phyloP scores from a whole-genome alignment of 129 eudicot species.

The Tagetes erecta region DNA sequence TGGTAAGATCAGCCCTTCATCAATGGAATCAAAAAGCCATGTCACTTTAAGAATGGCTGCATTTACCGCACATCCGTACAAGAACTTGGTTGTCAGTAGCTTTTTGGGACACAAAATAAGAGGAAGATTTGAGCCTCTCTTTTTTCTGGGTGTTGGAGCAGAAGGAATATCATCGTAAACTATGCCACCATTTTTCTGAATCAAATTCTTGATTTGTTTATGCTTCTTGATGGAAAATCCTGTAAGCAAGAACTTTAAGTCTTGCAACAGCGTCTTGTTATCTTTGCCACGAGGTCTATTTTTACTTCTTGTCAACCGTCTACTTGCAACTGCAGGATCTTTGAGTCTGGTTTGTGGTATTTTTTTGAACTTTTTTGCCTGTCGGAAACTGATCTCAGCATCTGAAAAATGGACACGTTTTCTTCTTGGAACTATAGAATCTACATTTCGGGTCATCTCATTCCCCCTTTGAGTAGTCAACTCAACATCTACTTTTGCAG shows the following conservation, averaged over 20 bases:
- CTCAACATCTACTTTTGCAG: constrained; percentile 36
- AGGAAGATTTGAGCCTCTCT: constrained; percentile 49
- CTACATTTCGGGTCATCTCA: constrained; percentile 31
- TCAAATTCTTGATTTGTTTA: constrained; percentile 58
- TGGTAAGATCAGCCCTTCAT: constrained; percentile 59
- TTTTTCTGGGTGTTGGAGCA: constrained; percentile 45
- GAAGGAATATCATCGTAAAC: constrained; percentile 76
- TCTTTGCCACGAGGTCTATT: constrained; percentile 28
- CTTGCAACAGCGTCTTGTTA: constrained; percentile 40
- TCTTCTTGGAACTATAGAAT: constrained; percentile 40
- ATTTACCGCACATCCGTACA: constrained; percentile 80
- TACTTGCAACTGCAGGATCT: constrained; percentile 37
- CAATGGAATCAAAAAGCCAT: constrained; percentile 80
- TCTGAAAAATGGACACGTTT: constrained; percentile 72
- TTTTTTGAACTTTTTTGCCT: constrained; percentile 26
- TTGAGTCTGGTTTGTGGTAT: constrained; percentile 11
- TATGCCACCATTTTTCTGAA: constrained; percentile 62
- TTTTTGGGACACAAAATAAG: constrained; percentile 57
- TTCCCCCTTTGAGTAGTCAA: constrained; percentile 31
- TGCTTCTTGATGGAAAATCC: constrained; percentile 67
- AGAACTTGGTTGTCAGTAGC: constrained; percentile 70
- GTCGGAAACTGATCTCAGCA: constrained; percentile 26
- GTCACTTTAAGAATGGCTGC: constrained; percentile 55
- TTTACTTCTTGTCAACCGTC: constrained; percentile 32
- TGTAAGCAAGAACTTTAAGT: constrained; percentile 63